Evolutionary conservation across 1,284 basidiomycete species (phyloP), one percentile per base, ranked within the genome.

Genomic region (Exobasidium cylindrosporum): DNA sequence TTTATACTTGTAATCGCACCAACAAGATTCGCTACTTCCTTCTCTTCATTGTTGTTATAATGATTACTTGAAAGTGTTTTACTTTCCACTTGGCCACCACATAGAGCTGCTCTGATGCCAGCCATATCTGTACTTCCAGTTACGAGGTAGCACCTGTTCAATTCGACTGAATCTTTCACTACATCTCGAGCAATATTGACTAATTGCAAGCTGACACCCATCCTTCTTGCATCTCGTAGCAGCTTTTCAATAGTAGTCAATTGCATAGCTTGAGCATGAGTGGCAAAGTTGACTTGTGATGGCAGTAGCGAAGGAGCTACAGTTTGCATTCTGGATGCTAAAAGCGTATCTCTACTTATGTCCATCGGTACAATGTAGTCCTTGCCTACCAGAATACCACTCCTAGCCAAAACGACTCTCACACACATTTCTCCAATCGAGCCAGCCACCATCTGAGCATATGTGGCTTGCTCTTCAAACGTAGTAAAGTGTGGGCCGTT

Each of bases 161-260:
- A 50, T 21, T 66, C 64, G 31, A 65, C 46, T 29, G 72, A 58
- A 32, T 76, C 73, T 5, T 68, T 64, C 4, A 74, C 63, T 5
- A 74, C 65, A 40, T 76, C 73, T 32, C 73, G 63, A 1, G 73
- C 72, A 44, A 76, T 73, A 54, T 76, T 76, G 68, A 76, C 67
- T 13, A 76, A 63, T 60, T 76, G 73, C 23, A 76, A 61, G 50
- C 69, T 65, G 28, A 76, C 73, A n/a, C 73, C 73, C 72, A 76
- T 76, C 3, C 68, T 57, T 23, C 73, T 44, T 4, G 73, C 73
- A 23, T 76, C 60, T 60, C 66, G 64, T 7, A 76, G 60, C 21
- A 76, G 35, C 4, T 43, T 29, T 14, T 11, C 30, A 14, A 57
- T n/a, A 7, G 14, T 26, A 14, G 29, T 35, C 21, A 28, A 4